These are phyloP conservation scores for Coniochaeta sp. DNA, from an alignment of 2,329 filamentous ascomycete species.

Conservation along the genomic window DNA sequence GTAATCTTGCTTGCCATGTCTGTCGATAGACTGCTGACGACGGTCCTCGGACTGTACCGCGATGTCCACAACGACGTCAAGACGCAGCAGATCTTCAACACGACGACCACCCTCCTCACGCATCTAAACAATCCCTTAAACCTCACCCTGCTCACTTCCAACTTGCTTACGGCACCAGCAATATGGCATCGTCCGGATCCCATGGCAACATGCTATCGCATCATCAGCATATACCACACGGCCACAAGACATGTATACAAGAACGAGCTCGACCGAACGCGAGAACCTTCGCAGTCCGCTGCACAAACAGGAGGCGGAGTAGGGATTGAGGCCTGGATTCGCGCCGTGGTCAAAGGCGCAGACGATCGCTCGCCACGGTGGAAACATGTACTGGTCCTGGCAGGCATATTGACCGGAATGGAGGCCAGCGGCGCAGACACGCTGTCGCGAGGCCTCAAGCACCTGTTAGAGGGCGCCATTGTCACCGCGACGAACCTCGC, in stretches of 20 bases:
- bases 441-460: conserved; percentile 56
- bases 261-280: conserved; percentile 38
- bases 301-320: conserved; percentile 32
- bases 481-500: conserved; percentile 72
- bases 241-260: conserved; percentile 50
- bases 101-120: conserved; percentile 60
- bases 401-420: conserved; percentile 71
- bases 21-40: conserved; percentile 58
- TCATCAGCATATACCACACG: conserved; percentile 66
- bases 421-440: conserved; percentile 55
- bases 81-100: conserved; percentile 54
- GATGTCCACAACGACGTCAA: conserved; percentile 41
- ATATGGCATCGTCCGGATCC: conserved; percentile 53
- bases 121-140: conserved; percentile 70
- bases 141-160: conserved; percentile 63
- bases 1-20: conserved; percentile 41
- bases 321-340: conserved; percentile 45
- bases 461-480: conserved; percentile 64
- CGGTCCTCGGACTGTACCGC: conserved; percentile 54
- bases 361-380: conserved; percentile 59
- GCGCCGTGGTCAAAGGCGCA: conserved; percentile 48
- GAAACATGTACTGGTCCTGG: conserved; percentile 77
- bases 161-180: conserved; percentile 63
- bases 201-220: conserved; percentile 54
- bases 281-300: conserved; percentile 24